These are phyloP conservation scores for Ocimum tenuiflorum DNA, from an alignment of 257 asterid species.

Conservation along the genomic window DNA sequence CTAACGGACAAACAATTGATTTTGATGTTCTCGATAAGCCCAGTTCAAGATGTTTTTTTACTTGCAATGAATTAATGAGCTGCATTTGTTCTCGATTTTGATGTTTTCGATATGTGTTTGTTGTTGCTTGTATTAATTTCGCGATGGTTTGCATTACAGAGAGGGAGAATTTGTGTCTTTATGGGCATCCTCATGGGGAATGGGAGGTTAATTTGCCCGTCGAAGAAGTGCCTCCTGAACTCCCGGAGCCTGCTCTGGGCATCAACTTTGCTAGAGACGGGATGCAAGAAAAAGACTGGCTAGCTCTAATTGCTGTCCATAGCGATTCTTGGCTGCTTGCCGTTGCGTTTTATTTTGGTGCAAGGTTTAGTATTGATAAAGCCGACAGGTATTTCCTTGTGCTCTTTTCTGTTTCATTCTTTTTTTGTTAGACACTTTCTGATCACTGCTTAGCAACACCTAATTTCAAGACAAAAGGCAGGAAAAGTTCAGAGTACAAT, in stretches of 20 bases:
- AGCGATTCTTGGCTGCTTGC: constrained; percentile 69
- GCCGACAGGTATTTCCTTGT: constrained; percentile 40
- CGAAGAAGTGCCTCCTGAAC: constrained; percentile 71
- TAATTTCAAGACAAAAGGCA: background rate
- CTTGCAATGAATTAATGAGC: background rate
- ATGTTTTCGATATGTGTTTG: background rate
- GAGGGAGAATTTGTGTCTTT: constrained; percentile 58
- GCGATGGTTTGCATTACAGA: constrained; percentile 34
- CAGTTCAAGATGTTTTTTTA: background rate
- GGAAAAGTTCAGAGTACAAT: too few species aligned
- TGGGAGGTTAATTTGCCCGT: constrained; percentile 77
- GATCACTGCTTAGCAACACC: background rate
- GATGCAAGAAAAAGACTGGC: constrained; percentile 65
- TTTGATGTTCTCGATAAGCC: too few species aligned
- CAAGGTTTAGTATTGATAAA: constrained; percentile 58
- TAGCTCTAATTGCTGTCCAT: constrained; percentile 58
- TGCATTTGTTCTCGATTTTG: too few species aligned
- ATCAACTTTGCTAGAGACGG: constrained; percentile 73
- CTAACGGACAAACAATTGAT: too few species aligned
- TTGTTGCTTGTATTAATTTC: constrained; percentile 15
- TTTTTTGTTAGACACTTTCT: background rate
- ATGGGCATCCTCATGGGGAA: constrained; percentile 51
- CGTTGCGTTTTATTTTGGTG: constrained; percentile 57
- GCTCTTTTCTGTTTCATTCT: background rate
- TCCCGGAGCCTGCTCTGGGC: constrained; percentile 71